phyloP scores from a whole-genome alignment of 2,329 filamentous ascomycete genomes.

The Capronia coronata region DNA sequence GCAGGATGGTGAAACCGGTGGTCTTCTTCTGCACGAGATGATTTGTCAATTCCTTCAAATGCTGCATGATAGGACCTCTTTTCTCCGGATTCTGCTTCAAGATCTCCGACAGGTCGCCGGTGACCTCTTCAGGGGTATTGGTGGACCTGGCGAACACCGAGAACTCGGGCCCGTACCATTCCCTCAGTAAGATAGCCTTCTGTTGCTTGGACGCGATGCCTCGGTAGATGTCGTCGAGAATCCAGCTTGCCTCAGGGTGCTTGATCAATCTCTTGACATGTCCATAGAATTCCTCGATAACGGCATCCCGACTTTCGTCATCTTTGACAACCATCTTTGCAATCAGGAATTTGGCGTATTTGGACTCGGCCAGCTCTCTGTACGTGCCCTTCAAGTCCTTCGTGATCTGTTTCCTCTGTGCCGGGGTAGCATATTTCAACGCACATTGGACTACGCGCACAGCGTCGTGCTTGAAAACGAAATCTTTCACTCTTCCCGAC shows the following conservation, averaged over 20 bases:
- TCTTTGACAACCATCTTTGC: constrained; percentile 93
- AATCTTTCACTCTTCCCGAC: constrained; percentile 84
- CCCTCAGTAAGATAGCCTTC: constrained; percentile 74
- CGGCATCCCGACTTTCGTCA: constrained; percentile 79
- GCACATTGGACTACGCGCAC: constrained; percentile 96
- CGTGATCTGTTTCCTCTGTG: constrained; percentile 80
- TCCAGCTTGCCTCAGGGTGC: constrained; percentile 94
- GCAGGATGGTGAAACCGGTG: constrained; percentile 93
- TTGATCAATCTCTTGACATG: constrained; percentile 89
- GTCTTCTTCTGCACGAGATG: constrained; percentile 91
- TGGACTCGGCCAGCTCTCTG: constrained; percentile 78
- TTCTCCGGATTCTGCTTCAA: constrained; percentile 75
- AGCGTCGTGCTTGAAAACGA: constrained; percentile 96
- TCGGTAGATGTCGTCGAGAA: constrained; percentile 93
- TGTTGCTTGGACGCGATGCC: constrained; percentile 79
- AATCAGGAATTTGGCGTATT: constrained; percentile 95
- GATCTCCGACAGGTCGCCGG: constrained; percentile 66
- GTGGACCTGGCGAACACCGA: constrained; percentile 63
- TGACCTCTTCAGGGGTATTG: constrained; percentile 30
- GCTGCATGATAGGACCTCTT: constrained; percentile 76
- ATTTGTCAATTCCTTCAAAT: constrained; percentile 80
- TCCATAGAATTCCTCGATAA: constrained; percentile 92
- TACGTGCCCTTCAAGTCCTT: constrained; percentile 80
- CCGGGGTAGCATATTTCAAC: constrained; percentile 84
- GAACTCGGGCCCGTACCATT: constrained; percentile 97